Evolutionary conservation across 129 eudicot species (phyloP).

Genomic region (Heracleum sosnowskyi): DNA sequence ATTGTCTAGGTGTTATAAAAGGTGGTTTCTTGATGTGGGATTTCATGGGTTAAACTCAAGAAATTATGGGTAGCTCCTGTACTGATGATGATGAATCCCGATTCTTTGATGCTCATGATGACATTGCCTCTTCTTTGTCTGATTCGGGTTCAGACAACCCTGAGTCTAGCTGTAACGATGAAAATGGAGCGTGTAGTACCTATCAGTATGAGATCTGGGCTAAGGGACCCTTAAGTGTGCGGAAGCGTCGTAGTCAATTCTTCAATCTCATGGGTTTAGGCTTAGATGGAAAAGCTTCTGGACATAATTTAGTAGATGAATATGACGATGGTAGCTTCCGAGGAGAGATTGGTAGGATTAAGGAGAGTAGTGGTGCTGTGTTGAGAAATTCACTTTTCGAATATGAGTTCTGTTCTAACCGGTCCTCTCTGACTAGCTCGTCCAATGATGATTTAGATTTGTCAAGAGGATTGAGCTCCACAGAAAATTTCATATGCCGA

Average conservation of each 20-base stretch:
- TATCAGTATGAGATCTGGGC: slow-evolving; percentile 64
- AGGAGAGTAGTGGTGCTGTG: slow-evolving; percentile 44
- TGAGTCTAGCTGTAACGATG: neutral
- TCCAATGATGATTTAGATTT: slow-evolving; percentile 26
- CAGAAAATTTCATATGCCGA: slow-evolving; percentile 27
- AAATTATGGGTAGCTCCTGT: slow-evolving; percentile 51
- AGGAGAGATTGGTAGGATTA: slow-evolving; percentile 11
- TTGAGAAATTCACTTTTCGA: slow-evolving; percentile 32
- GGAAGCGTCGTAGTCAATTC: slow-evolving; percentile 58
- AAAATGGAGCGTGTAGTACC: slow-evolving; percentile 7
- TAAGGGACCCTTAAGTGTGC: slow-evolving; percentile 61
- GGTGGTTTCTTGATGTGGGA: slow-evolving; percentile 39
- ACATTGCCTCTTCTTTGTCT: slow-evolving; percentile 11
- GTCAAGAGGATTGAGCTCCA: slow-evolving; percentile 22
- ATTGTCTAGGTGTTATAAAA: slow-evolving; percentile 41
- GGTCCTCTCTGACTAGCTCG: slow-evolving; percentile 28
- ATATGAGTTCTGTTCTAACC: slow-evolving; percentile 39
- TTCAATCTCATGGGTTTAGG: slow-evolving; percentile 48
- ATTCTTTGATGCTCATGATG: slow-evolving; percentile 76
- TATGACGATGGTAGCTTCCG: slow-evolving; percentile 10
- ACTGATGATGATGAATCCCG: slow-evolving; percentile 53
- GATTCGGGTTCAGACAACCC: slow-evolving; percentile 20
- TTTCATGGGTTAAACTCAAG: slow-evolving; percentile 73
- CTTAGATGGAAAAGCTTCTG: slow-evolving; percentile 17
- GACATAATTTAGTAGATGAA: slow-evolving; percentile 15